phyloP scores from a whole-genome alignment of 768 basidiomycete species.

The Xerocomellus intermedius region DNA sequence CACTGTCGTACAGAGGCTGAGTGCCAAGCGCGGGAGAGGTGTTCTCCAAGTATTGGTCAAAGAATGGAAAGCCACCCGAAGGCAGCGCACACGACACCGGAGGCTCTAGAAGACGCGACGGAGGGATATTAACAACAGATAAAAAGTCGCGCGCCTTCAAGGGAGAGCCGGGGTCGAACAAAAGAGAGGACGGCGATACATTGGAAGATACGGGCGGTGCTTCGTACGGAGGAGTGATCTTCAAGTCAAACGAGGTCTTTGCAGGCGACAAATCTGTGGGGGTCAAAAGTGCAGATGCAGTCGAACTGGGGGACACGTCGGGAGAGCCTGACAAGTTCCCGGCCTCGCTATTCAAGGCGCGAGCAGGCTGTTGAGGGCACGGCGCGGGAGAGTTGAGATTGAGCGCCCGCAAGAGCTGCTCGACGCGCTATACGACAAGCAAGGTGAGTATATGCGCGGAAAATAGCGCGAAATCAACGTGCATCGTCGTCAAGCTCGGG shows the following conservation, averaged over 20 bases:
- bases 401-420: conserved; percentile 75
- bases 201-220: conserved; percentile 25
- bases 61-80: conserved; percentile 39
- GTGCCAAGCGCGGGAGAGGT: conserved; percentile 37
- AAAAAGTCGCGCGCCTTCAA: conserved; percentile 32
- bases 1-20: conserved; percentile 35
- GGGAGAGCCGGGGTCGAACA: conserved; percentile 46
- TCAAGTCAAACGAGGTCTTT: conserved; percentile 54
- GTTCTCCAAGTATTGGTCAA: conserved; percentile 54
- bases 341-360: conserved; percentile 43
- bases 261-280: conserved; percentile 74
- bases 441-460: conserved; percentile 32
- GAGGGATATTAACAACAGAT: conserved; percentile 22
- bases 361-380: conserved; percentile 42
- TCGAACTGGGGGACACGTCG: conserved; percentile 72
- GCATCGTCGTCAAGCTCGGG: conserved; percentile 54
- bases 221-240: conserved; percentile 54
- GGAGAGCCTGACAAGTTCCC: conserved; percentile 48
- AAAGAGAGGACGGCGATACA: conserved; percentile 38
- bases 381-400: conserved; percentile 77
- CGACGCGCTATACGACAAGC: conserved; percentile 58
- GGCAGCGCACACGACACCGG: conserved; percentile 17
- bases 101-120: conserved; percentile 26
- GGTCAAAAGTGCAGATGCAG: conserved; percentile 67
- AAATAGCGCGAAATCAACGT: conserved; percentile 23